Evolutionary conservation across 1,284 basidiomycete genomes (phyloP).

Genomic region (Waitea zeae): DNA sequence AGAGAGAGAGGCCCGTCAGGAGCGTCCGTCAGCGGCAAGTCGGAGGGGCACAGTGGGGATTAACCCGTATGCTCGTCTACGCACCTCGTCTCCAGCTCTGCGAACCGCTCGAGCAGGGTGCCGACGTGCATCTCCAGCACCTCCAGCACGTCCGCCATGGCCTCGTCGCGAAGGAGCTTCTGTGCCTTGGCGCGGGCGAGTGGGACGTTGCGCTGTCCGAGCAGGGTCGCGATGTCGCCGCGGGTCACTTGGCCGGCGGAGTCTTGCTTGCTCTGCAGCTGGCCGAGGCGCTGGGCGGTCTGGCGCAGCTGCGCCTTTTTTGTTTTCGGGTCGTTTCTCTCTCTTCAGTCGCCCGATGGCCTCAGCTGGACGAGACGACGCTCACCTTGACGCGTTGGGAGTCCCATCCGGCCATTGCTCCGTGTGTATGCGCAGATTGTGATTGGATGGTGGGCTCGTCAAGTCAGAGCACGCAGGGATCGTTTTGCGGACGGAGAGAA

Average conservation of each 20-base stretch:
- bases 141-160: slow-evolving; percentile 39
- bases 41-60: background rate
- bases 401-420: too few relatives aligned
- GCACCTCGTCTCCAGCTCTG: slow-evolving; percentile 36
- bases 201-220: slow-evolving; percentile 38
- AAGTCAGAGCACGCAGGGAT: too few relatives aligned
- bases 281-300: slow-evolving; percentile 45
- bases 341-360: too few relatives aligned
- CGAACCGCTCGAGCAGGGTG: slow-evolving; percentile 34
- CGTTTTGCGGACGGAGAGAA: too few relatives aligned
- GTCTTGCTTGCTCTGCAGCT: slow-evolving; percentile 51
- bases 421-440: too few relatives aligned
- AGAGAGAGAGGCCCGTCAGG: slow-evolving; percentile 50
- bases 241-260: slow-evolving; percentile 40
- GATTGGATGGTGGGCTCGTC: too few relatives aligned
- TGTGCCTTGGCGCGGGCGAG: slow-evolving; percentile 55
- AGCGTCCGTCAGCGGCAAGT: background rate
- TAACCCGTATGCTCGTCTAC: too few relatives aligned
- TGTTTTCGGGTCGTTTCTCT: too few relatives aligned
- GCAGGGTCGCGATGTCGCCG: slow-evolving; percentile 45
- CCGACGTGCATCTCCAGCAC: slow-evolving; percentile 50
- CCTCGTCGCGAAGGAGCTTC: slow-evolving; percentile 45
- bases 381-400: slow-evolving; percentile 10
- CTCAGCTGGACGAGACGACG: background rate
- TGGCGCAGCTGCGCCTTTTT: slow-evolving; percentile 45